Evolutionary conservation across 768 basidiomycete genomes (phyloP), one percentile per base, ranked within the genome.

Genomic region (Naganishia kalamii): DNA sequence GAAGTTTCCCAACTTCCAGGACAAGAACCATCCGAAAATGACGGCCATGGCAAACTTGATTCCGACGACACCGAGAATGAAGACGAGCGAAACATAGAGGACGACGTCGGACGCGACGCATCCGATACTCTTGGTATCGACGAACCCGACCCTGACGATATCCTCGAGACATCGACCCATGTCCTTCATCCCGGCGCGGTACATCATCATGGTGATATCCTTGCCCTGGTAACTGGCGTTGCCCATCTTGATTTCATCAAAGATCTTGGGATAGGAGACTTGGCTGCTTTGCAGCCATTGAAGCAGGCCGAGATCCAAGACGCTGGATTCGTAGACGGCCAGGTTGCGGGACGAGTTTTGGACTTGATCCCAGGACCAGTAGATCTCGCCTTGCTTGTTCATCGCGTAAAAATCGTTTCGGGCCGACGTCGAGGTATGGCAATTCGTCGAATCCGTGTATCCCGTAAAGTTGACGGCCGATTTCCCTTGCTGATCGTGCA

Each of bases 11-110:
- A 99, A 82, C 72, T 86, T 86, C 87, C 89, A 92, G n/a, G 89
- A 91, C 77, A 90, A 88, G 84, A 97, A 98, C 96, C 96, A 99
- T 27, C 89, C 84, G 79, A 98, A 99, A 76, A 94, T 82, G 74
- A 96, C 89, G 50, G 96, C 96, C 92, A 98, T 94, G 70, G 84
- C 81, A 80, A 98, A 99, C 37, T 92, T 89, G 77, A 96, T 92
- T 61, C 85, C 83, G 69, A 98, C 94, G 67, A 98, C 94, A 66
- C 94, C 94, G 68, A 94, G 87, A 77, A 99, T 98, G 84, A 98
- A 96, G 70, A 92, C 84, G 72, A 98, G 86, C 50, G 94, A 97
- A 63, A 94, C 83, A 77, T 92, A 94, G 65, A 98, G 88, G 40
- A 98, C 92, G 69, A 99, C 88, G 65, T 87, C 83, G 7, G 94